These are phyloP conservation scores for Fusarium aywerte DNA, from an alignment of 2,329 filamentous ascomycete species.

Conservation along the genomic window DNA sequence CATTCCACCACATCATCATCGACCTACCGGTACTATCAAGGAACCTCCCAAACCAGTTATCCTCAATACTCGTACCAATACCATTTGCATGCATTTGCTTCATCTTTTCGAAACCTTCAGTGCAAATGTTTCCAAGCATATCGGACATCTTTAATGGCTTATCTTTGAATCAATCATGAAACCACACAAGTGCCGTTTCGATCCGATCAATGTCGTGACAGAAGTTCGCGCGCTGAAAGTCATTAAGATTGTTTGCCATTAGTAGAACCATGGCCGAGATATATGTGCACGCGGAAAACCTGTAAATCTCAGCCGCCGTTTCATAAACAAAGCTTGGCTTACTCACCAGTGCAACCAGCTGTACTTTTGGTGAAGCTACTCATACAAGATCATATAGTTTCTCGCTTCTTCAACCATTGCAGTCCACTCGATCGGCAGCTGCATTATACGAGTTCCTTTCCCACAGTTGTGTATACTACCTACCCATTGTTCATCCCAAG, in stretches of 20 bases:
- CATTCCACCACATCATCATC: not conserved
- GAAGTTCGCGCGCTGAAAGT: not conserved
- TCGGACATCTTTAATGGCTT: not conserved
- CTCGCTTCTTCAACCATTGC: not conserved
- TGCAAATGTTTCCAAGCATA: not conserved
- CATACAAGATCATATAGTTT: slow-evolving; percentile 8
- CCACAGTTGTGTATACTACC: not conserved
- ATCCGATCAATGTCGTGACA: not conserved
- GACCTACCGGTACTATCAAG: not conserved
- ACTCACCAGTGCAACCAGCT: slow-evolving; percentile 2
- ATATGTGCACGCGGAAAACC: slow-evolving; percentile 12
- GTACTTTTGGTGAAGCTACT: not conserved
- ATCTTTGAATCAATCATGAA: not conserved
- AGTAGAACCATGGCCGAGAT: slow-evolving; percentile 3
- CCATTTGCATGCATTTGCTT: not conserved
- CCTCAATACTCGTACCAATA: not conserved
- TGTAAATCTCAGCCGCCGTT: not conserved
- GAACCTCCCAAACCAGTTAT: not conserved
- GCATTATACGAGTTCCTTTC: not conserved
- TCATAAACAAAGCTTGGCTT: fast-evolving
- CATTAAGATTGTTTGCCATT: not conserved
- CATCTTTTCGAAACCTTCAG: not conserved
- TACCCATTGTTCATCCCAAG: slow-evolving; percentile 9
- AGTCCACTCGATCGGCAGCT: slow-evolving; percentile 2
- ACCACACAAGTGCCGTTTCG: not conserved